phyloP scores from a whole-genome alignment of 768 basidiomycete genomes.

The Naganishia kalamii region DNA sequence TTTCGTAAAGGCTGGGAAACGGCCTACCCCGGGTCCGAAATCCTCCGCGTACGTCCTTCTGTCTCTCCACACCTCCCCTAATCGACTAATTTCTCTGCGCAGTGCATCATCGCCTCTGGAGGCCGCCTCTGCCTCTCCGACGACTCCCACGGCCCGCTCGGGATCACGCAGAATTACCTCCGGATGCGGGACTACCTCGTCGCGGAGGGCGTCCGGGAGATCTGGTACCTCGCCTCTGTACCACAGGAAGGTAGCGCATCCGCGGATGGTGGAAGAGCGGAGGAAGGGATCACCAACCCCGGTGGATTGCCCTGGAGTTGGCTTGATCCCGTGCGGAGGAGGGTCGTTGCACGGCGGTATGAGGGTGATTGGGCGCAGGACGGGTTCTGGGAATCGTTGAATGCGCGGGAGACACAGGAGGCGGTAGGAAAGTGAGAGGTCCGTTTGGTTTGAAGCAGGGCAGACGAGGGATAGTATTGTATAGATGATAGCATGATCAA shows the following conservation, averaged over 20 bases:
- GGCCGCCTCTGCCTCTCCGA: constrained; percentile 85
- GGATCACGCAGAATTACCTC: constrained; percentile 79
- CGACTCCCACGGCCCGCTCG: constrained; percentile 85
- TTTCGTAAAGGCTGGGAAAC: constrained; percentile 83
- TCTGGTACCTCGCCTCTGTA: constrained; percentile 45
- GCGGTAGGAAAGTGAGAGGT: too few relatives aligned
- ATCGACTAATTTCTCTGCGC: neutral
- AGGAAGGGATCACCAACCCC: neutral
- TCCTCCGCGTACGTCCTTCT: neutral
- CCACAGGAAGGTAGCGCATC: constrained; percentile 22
- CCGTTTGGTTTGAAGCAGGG: too few relatives aligned
- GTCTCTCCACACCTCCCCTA: neutral
- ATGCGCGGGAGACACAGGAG: neutral
- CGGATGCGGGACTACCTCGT: constrained; percentile 61
- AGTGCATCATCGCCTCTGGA: constrained; percentile 65
- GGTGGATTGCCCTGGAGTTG: neutral
- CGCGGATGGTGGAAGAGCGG: neutral
- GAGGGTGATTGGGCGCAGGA: constrained; percentile 31
- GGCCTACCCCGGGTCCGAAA: constrained; percentile 64
- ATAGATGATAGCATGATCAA: too few relatives aligned
- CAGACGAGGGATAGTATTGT: neutral
- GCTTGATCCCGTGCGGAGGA: constrained; percentile 23
- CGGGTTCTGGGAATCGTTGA: constrained; percentile 32
- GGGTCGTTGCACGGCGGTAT: constrained; percentile 27
- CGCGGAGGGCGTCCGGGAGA: constrained; percentile 54